Evolutionary conservation across 768 basidiomycete species (phyloP), one percentile per base, ranked within the genome.

Genomic region (Suillus cothurnatus): DNA sequence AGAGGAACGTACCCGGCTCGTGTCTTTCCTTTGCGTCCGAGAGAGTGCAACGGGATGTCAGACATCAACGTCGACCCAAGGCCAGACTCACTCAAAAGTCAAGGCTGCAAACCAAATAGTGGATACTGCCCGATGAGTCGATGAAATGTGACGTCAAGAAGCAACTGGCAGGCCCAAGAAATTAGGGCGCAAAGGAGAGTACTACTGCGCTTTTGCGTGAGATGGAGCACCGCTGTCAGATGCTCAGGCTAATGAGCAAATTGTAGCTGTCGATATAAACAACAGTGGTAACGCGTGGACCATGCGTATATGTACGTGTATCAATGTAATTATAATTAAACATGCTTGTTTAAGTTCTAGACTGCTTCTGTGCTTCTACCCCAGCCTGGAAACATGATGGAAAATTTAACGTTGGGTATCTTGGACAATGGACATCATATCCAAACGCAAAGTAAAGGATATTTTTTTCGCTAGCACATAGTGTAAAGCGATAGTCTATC

Each of bases 1-100:
- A 86, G 79, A 70, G 78, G 82, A 67, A 78, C 70, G 79, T 86
- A 84, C 62, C 81, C 82, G 66, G 80, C 75, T 75, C 80, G 81
- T 66, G 80, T 69, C 71, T 80, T 82, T 68, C 81, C 81, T 60
- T 70, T 73, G 77, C 82, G 80, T 83, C 84, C 78, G 72, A 90
- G 79, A 70, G 81, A 81, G 70, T 81, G 85, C 62, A 91, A 79
- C n/a, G 89, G 89, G 76, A 91, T 91, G 79, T 90, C 89, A 76
- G 88, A 85, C 87, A 88, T 89, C 76, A 69, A 74, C 52, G 68
- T 57, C 71, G 66, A 59, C 58, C 58, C 58, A 12, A 59, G 58
- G 58, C 58, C 58, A 59, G 26, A 31, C 38, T 26, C 19, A 59
- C 57, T 21, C 57, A 39, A 59, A 39, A 41, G 26, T 59, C 39